Percentiles rank a stretch among this genome's conserved stretches.
These are phyloP conservation scores for Athelia psychrophila DNA, from an alignment of 1,284 basidiomycete genomes.

Conservation along the genomic window DNA sequence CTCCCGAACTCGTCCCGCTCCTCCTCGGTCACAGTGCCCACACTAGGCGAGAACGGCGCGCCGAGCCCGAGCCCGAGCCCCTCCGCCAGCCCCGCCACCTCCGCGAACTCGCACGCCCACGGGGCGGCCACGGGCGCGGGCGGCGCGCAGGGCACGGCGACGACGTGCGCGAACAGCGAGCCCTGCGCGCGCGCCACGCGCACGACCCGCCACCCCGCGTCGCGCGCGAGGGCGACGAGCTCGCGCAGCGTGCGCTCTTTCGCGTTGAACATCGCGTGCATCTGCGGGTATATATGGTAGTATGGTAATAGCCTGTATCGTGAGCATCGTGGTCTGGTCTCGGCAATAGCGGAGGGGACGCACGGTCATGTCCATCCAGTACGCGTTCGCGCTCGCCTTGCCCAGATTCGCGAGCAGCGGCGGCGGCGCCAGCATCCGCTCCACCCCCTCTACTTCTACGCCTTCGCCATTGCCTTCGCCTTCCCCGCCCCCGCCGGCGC, in stretches of 20 bases:
- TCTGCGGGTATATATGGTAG: slow-evolving; percentile 49
- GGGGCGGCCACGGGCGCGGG: too few species aligned
- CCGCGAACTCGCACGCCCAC: too few species aligned
- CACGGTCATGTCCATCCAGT: slow-evolving; percentile 73
- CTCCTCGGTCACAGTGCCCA: too few species aligned
- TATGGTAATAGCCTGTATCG: too few species aligned
- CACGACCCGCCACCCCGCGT: slow-evolving; percentile 66
- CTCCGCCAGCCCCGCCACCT: too few species aligned
- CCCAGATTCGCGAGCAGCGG: slow-evolving; percentile 68
- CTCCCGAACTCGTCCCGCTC: too few species aligned
- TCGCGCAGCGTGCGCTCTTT: slow-evolving; percentile 72
- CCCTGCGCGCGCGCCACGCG: slow-evolving; percentile 57
- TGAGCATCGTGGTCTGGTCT: too few species aligned
- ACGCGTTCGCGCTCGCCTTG: slow-evolving; percentile 66
- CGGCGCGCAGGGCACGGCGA: slow-evolving; percentile 32
- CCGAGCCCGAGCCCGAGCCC: too few species aligned
- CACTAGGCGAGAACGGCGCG: too few species aligned
- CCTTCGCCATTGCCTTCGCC: slow-evolving; percentile 7
- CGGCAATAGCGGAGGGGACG: slow-evolving; percentile 12
- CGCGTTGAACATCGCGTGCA: slow-evolving; percentile 68
- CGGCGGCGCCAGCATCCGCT: slow-evolving; percentile 41
- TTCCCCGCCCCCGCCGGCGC: slow-evolving; percentile 23
- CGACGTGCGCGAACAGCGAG: slow-evolving; percentile 63
- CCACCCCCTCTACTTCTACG: slow-evolving; percentile 41
- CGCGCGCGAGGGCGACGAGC: slow-evolving; percentile 49